A percentile compares a stretch with the other conserved stretches of the same genome.
These are phyloP conservation scores for Syncephalis plumigaleata DNA, from an alignment of 371 early-diverging fungal species.

Conservation along the genomic window DNA sequence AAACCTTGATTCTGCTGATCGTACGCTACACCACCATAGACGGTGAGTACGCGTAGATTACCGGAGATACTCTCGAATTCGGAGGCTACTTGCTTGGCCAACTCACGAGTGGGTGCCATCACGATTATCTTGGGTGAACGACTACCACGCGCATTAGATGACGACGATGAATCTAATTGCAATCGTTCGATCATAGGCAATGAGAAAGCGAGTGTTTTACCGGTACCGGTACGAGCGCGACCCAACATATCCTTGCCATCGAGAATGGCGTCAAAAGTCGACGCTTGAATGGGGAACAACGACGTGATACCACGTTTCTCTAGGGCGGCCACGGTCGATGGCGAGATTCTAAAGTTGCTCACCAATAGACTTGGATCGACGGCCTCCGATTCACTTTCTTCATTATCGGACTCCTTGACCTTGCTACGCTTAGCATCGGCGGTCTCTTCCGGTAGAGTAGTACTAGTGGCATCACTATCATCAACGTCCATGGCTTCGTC, in stretches of 20 bases:
- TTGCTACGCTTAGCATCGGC: neutral
- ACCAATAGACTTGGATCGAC: neutral
- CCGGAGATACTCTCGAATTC: conserved; percentile 53
- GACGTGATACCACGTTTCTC: conserved; percentile 47
- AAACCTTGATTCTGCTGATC: conserved; percentile 59
- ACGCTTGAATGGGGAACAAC: conserved; percentile 87
- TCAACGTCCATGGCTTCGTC: neutral
- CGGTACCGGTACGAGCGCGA: conserved; percentile 94
- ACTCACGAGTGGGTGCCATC: conserved; percentile 89
- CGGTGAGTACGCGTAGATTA: conserved; percentile 20
- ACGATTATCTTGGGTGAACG: conserved; percentile 74
- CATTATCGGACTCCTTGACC: neutral
- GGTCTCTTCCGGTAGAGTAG: conserved; percentile 2
- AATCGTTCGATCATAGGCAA: conserved; percentile 68
- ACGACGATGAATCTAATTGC: conserved; percentile 4
- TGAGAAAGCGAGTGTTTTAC: conserved; percentile 84
- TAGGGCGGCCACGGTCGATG: conserved; percentile 39
- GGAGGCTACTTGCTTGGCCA: conserved; percentile 78
- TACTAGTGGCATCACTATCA: conserved; percentile 2
- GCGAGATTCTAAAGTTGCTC: conserved; percentile 19
- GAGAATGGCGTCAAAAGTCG: conserved; percentile 60
- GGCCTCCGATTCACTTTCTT: conserved; percentile 1
- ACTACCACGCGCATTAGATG: conserved; percentile 24
- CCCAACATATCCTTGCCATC: conserved; percentile 86
- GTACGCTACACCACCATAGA: conserved; percentile 69